Base-by-base conservation (phyloP, 352 stramenopile genomes). In the Phytophthora niederhauseri region DNA sequence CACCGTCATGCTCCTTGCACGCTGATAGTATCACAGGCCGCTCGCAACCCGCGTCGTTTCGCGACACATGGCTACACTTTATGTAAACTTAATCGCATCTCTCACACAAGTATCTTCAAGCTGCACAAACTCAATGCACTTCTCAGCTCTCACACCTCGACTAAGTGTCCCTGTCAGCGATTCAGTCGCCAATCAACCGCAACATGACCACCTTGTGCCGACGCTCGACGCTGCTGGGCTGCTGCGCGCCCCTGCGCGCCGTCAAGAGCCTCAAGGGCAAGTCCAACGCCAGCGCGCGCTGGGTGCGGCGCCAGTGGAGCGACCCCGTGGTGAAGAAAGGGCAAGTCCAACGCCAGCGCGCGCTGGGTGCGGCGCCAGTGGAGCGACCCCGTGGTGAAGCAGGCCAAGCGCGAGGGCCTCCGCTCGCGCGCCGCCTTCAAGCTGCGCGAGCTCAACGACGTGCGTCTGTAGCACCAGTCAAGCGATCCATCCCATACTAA, bases 281-380 rank as follows among this genome's bases (percentile, higher is more conserved):
- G 80, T 93, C 80, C 43, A 93, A 86, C 57, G 85, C 84, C 46
- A 95, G 85, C 38, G 88, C 90, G 57, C 87, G 88, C 31, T 97
- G 90, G 90, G 81, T 97, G 52, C 76, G 84, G 15, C 88, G 90
- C 9, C 90, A 97, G 72, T 93, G 85, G 82, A 91, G 73, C 65
- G 90, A 97, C 55, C 90, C 87, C 41, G n/a, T n/a, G n/a, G n/a
- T n/a, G n/a, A n/a, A n/a, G n/a, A n/a, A 90, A 89, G 46, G 87
- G 87, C 50, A 96, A 94, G 80, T 93, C 80, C 43, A 93, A 86
- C 57, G 85, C 84, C 46, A 95, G 85, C 38, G 88, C 90, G 57
- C 87, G 88, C 31, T 97, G 90, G 90, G 81, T 97, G 52, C 76
- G 84, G 15, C 88, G 90, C 9, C 90, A 97, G 72, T 93, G 85